A percentile compares a stretch with the other conserved stretches of the same genome.
These are phyloP conservation scores for Saturnispora hagleri DNA, from an alignment of 805 yeast genomes.

Conservation along the genomic window DNA sequence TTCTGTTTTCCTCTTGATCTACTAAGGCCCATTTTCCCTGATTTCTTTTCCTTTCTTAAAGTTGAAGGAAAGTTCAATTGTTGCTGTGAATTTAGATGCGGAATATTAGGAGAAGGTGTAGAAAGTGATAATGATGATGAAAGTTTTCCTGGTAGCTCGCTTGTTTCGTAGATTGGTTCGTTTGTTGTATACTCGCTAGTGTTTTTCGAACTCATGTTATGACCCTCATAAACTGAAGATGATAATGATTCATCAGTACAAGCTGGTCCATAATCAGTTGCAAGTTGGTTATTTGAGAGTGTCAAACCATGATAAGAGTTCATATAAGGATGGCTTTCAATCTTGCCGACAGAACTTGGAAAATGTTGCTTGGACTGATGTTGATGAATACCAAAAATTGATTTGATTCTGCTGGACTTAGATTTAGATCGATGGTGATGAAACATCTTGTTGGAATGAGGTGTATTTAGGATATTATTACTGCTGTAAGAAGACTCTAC, in stretches of 20 bases:
- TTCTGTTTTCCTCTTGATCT: constrained; percentile 19
- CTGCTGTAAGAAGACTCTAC: neutral
- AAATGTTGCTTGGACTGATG: neutral
- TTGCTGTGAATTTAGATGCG: constrained; percentile 4
- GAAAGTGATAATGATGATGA: neutral
- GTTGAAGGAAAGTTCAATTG: constrained; percentile 41
- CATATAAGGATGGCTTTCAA: neutral
- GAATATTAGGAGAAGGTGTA: neutral
- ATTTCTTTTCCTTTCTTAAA: constrained; percentile 28
- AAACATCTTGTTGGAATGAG: neutral
- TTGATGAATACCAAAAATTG: neutral
- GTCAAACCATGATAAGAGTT: neutral
- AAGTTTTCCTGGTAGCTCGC: neutral
- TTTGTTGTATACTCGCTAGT: neutral
- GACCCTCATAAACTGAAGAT: neutral
- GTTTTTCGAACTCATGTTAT: neutral
- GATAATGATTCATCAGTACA: neutral
- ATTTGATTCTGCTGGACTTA: neutral
- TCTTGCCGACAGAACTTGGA: neutral
- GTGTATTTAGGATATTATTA: neutral
- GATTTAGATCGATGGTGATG: neutral
- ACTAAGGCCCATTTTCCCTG: constrained; percentile 15
- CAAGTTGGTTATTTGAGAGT: neutral
- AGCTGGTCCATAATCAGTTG: neutral
- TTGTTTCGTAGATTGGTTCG: neutral